Conservation (phyloP, 352 stramenopile species). For the Globisporangium camurandrum region DNA sequence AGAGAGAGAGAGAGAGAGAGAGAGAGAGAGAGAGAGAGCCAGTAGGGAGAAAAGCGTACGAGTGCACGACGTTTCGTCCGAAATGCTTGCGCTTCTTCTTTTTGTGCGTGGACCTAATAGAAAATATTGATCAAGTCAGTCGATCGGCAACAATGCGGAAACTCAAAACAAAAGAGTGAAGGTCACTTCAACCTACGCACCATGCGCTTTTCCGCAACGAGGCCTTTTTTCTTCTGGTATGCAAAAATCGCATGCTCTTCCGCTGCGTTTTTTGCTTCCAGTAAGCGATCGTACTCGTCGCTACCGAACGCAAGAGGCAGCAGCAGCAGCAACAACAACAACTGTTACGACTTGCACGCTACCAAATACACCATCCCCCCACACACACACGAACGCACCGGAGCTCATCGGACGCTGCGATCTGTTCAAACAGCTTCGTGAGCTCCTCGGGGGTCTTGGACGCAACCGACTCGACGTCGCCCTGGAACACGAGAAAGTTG, state of each 20-base stretch:
- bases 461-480: slow-evolving; percentile 97
- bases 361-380: background rate
- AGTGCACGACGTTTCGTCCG: slow-evolving; percentile 58
- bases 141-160: background rate
- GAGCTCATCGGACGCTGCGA: slow-evolving; percentile 88
- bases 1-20: no score
- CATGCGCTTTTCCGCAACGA: slow-evolving; percentile 88
- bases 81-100: slow-evolving; percentile 88
- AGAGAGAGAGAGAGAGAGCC: no score
- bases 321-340: no score
- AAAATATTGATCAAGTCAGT: background rate
- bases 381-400: slow-evolving; percentile 21
- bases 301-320: no score
- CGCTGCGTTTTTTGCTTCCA: slow-evolving; percentile 88
- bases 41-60: slow-evolving; percentile 18
- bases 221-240: slow-evolving; percentile 95
- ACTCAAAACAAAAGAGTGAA: background rate
- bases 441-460: slow-evolving; percentile 94
- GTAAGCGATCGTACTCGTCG: slow-evolving; percentile 72
- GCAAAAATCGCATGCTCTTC: slow-evolving; percentile 93
- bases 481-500: slow-evolving; percentile 99
- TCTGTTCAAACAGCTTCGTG: slow-evolving; percentile 96
- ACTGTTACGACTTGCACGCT: background rate
- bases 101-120: slow-evolving; percentile 89
- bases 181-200: slow-evolving; percentile 14